phyloP scores from a whole-genome alignment of 1,139 yeast genomes.

The Yamadazyma friedrichii region DNA sequence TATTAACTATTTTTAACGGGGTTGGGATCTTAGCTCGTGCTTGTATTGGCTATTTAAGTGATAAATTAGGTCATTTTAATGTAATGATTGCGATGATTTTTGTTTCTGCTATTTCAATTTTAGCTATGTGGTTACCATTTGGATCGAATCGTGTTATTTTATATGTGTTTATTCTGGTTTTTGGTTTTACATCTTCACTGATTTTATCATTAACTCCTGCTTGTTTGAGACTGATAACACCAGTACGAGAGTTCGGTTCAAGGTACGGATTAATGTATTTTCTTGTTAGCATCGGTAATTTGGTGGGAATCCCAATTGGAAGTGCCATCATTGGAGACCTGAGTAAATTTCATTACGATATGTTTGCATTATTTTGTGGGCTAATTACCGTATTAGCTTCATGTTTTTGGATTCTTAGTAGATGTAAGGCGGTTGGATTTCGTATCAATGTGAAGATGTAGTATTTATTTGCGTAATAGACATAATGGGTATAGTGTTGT shows the following conservation, averaged over 20 bases:
- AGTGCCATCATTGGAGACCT: constrained; percentile 42
- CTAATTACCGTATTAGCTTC: constrained; percentile 28
- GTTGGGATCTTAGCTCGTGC: constrained; percentile 40
- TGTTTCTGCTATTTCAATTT: constrained; percentile 30
- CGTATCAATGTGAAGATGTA: constrained; percentile 30
- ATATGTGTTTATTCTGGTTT: constrained; percentile 23
- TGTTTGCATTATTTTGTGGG: constrained; percentile 39
- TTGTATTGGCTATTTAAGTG: constrained; percentile 39
- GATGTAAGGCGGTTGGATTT: constrained; percentile 33
- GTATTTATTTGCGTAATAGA: background rate
- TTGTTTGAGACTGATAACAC: constrained; percentile 40
- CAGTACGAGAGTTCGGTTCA: constrained; percentile 34
- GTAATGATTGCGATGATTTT: constrained; percentile 36
- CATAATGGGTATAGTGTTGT: too few relatives aligned
- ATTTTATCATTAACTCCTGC: constrained; percentile 36
- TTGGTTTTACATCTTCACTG: constrained; percentile 35
- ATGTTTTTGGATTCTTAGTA: constrained; percentile 30
- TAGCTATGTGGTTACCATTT: constrained; percentile 40
- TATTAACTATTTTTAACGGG: constrained; percentile 41
- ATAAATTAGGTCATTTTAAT: constrained; percentile 37
- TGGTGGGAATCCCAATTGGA: constrained; percentile 45
- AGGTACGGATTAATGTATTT: constrained; percentile 41
- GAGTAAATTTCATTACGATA: constrained; percentile 26
- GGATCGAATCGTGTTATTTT: constrained; percentile 30
- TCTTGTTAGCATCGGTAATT: constrained; percentile 38